Percentiles rank a stretch among this genome's conserved stretches.
These are phyloP conservation scores for Boletus smithii DNA, from an alignment of 1,284 basidiomycete species.

Conservation along the genomic window DNA sequence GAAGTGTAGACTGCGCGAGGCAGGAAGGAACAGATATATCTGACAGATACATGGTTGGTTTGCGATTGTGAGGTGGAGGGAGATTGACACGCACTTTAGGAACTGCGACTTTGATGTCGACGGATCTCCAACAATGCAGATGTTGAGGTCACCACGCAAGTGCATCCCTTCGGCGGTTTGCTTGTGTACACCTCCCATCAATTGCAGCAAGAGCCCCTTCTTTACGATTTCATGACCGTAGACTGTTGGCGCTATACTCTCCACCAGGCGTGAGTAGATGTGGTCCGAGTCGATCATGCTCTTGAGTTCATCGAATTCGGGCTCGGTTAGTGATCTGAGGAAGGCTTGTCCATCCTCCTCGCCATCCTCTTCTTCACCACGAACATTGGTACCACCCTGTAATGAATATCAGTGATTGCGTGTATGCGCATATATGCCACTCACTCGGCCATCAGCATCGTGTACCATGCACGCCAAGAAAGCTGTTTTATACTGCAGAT, in stretches of 20 bases:
- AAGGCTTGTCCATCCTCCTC: constrained; percentile 80
- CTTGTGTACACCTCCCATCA: constrained; percentile 99
- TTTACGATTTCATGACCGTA: constrained; percentile 99
- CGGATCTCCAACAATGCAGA: constrained; percentile 97
- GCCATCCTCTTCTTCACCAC: constrained; percentile 80
- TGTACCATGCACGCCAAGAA: constrained; percentile 98
- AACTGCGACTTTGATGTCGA: constrained; percentile 98
- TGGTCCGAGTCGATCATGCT: constrained; percentile 91
- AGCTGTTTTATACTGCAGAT: constrained; percentile 97
- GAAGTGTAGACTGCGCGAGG: constrained; percentile 99
- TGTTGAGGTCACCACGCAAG: constrained; percentile 96
- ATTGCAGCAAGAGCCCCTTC: constrained; percentile 94
- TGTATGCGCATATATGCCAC: constrained; percentile 29
- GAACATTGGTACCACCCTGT: constrained; percentile 78
- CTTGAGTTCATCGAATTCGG: constrained; percentile 93
- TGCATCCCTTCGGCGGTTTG: constrained; percentile 96
- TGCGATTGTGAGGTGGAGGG: background rate
- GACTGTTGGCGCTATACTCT: constrained; percentile 96
- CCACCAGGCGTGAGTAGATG: constrained; percentile 92
- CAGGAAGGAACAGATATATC: constrained; percentile 98
- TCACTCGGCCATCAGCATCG: constrained; percentile 80
- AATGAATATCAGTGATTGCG: constrained; percentile 5
- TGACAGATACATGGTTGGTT: constrained; percentile 32
- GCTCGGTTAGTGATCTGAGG: constrained; percentile 84
- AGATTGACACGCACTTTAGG: constrained; percentile 69